phyloP scores from a whole-genome alignment of 2,329 filamentous ascomycete species.

The Arthroderma sp. region DNA sequence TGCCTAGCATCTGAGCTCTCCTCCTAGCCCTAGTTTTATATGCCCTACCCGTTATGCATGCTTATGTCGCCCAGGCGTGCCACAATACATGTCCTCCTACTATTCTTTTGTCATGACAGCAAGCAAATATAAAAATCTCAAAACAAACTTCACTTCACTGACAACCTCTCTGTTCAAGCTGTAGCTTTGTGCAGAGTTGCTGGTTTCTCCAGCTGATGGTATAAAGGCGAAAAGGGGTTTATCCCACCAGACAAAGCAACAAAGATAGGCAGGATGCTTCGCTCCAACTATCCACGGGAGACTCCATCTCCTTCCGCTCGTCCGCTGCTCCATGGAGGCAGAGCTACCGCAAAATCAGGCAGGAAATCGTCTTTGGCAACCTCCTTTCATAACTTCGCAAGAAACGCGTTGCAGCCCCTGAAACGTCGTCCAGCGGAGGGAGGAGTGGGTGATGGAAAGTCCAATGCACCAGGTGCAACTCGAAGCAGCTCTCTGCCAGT shows the following conservation, averaged over 20 bases:
- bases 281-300: not conserved
- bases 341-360: conserved; percentile 7
- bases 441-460: not conserved
- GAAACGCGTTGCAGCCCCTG: conserved; percentile 14
- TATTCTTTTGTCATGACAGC: not conserved
- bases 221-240: not conserved
- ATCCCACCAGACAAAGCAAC: not conserved
- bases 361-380: conserved; percentile 14
- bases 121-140: not conserved
- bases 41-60: not conserved
- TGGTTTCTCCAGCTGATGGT: not conserved
- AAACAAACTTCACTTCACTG: not conserved
- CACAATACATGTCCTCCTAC: not conserved
- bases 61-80: conserved; percentile 1
- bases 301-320: not conserved
- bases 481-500: conserved; percentile 2
- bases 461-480: not conserved
- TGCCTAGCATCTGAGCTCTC: not conserved
- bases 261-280: not conserved
- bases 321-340: not conserved
- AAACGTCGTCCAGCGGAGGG: conserved; percentile 8
- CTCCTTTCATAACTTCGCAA: conserved; percentile 17
- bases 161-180: not conserved
- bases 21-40: not conserved
- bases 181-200: not conserved